phyloP scores from a whole-genome alignment of 208 protist genomes.

The Wallacemonas sp. region DNA sequence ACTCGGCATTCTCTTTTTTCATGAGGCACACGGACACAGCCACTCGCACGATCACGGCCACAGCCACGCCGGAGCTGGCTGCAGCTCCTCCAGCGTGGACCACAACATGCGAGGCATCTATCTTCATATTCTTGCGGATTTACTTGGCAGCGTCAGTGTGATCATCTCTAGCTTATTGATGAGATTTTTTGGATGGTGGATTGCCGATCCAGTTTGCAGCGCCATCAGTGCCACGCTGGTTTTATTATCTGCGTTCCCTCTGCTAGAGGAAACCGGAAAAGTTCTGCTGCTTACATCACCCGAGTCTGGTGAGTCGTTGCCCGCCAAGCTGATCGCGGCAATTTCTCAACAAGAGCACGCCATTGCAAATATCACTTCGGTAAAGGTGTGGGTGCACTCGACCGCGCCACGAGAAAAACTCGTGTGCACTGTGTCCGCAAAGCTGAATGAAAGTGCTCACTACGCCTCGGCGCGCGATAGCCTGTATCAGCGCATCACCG shows the following conservation, averaged over 20 bases:
- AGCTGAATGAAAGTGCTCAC: slow-evolving; percentile 23
- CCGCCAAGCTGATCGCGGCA: slow-evolving; percentile 15
- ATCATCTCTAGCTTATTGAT: slow-evolving; percentile 84
- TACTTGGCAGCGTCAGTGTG: slow-evolving; percentile 85
- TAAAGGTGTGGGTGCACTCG: slow-evolving; percentile 62
- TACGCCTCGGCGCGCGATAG: slow-evolving; percentile 9
- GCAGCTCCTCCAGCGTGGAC: slow-evolving; percentile 39
- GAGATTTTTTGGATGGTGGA: slow-evolving; percentile 48
- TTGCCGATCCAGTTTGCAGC: slow-evolving; percentile 83
- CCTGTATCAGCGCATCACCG: neutral
- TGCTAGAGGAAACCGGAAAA: slow-evolving; percentile 79
- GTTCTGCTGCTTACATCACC: slow-evolving; percentile 59
- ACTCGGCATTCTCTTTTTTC: slow-evolving; percentile 84
- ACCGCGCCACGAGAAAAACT: slow-evolving; percentile 58
- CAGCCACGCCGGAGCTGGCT: slow-evolving; percentile 27
- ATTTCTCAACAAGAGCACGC: slow-evolving; percentile 24
- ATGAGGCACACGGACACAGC: slow-evolving; percentile 58
- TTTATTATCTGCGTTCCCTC: slow-evolving; percentile 69
- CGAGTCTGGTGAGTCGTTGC: slow-evolving; percentile 28
- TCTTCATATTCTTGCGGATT: slow-evolving; percentile 89
- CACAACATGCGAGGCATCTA: slow-evolving; percentile 89
- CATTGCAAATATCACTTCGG: slow-evolving; percentile 34
- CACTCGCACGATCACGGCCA: slow-evolving; percentile 58
- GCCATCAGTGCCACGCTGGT: slow-evolving; percentile 70
- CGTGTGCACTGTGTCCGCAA: slow-evolving; percentile 44